These are phyloP conservation scores for Sicyos baderoa DNA, from an alignment of 306 rosid species.

Conservation along the genomic window DNA sequence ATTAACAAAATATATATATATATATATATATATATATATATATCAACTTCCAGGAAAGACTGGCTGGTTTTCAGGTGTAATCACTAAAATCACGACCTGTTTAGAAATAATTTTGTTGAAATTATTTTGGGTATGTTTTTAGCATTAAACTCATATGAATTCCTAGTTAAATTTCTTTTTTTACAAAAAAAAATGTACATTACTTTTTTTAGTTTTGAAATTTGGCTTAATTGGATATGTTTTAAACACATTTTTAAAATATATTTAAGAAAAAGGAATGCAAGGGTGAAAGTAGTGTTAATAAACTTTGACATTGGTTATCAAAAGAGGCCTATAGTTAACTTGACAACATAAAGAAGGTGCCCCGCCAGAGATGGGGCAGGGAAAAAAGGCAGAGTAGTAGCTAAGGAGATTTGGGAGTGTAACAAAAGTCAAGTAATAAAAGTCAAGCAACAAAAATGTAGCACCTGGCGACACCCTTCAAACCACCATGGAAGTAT, in stretches of 20 bases:
- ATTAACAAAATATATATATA: conserved; percentile 1
- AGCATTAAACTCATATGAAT: neutral
- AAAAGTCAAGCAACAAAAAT: neutral
- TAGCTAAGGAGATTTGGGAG: neutral
- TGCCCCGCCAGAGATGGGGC: neutral
- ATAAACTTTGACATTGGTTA: neutral
- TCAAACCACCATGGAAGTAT: conserved; percentile 82
- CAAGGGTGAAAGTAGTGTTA: neutral
- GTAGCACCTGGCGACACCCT: conserved; percentile 95
- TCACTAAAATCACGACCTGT: neutral
- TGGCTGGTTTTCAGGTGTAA: neutral
- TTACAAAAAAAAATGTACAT: too few relatives aligned
- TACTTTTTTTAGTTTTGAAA: neutral
- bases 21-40: too few relatives aligned
- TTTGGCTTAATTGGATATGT: neutral
- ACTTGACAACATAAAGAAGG: neutral
- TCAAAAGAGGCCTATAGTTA: neutral
- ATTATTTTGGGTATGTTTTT: neutral
- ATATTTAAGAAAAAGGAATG: too few relatives aligned
- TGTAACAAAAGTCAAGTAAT: neutral
- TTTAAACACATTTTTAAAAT: too few relatives aligned
- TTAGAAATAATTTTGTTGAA: too few relatives aligned
- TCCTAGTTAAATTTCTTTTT: neutral
- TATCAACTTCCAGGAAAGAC: neutral
- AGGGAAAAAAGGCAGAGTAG: neutral